Percentiles rank a stretch among this genome's conserved stretches.
These are phyloP conservation scores for Backusella westeae DNA, from an alignment of 192 early-diverging fungal genomes.

Conservation along the genomic window DNA sequence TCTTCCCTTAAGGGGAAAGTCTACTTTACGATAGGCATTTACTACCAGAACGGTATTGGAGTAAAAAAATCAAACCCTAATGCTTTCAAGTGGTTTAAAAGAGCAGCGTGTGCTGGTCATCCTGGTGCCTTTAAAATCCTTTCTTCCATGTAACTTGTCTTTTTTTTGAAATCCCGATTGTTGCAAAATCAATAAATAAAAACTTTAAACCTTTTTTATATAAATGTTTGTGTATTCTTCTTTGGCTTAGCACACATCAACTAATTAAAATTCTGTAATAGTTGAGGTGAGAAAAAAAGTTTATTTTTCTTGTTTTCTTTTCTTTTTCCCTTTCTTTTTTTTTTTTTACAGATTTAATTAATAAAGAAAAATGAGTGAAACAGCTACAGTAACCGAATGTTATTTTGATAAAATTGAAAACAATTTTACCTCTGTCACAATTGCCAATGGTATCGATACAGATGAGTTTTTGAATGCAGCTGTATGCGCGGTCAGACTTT, in stretches of 20 bases:
- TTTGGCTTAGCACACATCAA: neutral
- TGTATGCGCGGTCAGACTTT: slow-evolving; percentile 67
- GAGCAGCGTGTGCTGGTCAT: slow-evolving; percentile 57
- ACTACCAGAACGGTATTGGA: slow-evolving; percentile 57
- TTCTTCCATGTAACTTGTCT: neutral
- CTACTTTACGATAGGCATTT: slow-evolving; percentile 57
- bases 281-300: neutral
- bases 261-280: neutral
- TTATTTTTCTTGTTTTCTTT: neutral
- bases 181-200: neutral
- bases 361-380: neutral
- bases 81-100: slow-evolving; percentile 56
- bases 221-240: neutral
- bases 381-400: neutral
- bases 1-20: slow-evolving; percentile 41
- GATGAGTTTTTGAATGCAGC: slow-evolving; percentile 68
- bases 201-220: neutral
- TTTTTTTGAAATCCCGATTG: neutral
- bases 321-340: neutral
- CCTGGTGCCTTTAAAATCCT: slow-evolving; percentile 35
- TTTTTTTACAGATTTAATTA: neutral
- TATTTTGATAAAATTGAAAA: slow-evolving; percentile 60
- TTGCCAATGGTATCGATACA: slow-evolving; percentile 63
- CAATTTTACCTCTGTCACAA: slow-evolving; percentile 60
- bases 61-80: slow-evolving; percentile 13